phyloP scores from a whole-genome alignment of 2,329 filamentous ascomycete genomes.

The Cercospora citrullina region DNA sequence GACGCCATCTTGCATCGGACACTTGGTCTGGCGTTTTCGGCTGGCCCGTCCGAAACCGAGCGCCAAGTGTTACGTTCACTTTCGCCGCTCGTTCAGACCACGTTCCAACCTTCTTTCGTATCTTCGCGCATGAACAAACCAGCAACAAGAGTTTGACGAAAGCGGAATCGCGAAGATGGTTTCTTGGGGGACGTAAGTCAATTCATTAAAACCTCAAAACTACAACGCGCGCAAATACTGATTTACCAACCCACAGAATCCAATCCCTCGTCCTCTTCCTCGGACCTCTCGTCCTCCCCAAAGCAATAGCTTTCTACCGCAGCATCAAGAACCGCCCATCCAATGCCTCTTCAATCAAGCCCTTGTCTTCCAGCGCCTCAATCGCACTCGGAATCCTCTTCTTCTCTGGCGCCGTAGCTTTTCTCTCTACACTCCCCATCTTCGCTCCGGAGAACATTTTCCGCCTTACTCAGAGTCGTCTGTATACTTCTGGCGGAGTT shows the following conservation, averaged over 20 bases:
- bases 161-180: constrained; percentile 9
- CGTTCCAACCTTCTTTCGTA: background rate
- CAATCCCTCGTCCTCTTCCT: constrained; percentile 55
- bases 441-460: constrained; percentile 83
- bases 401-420: constrained; percentile 52
- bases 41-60: background rate
- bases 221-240: background rate
- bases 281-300: constrained; percentile 70
- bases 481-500: constrained; percentile 81
- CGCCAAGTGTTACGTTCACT: constrained; percentile 2
- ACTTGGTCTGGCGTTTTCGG: constrained; percentile 1
- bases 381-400: constrained; percentile 63
- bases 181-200: constrained; percentile 20
- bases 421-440: constrained; percentile 64
- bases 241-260: constrained; percentile 36
- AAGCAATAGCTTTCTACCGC: constrained; percentile 65
- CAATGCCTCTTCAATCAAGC: constrained; percentile 43
- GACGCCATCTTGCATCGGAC: background rate
- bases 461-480: constrained; percentile 70
- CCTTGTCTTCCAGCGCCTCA: constrained; percentile 56
- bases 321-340: constrained; percentile 46
- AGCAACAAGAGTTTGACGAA: background rate
- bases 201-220: background rate
- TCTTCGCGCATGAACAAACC: background rate
- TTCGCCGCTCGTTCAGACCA: background rate